Evolutionary conservation across 176 grass and related monocot species (phyloP), one percentile per base, ranked within the genome.

Genomic region (Miscanthus lutarioriparius): DNA sequence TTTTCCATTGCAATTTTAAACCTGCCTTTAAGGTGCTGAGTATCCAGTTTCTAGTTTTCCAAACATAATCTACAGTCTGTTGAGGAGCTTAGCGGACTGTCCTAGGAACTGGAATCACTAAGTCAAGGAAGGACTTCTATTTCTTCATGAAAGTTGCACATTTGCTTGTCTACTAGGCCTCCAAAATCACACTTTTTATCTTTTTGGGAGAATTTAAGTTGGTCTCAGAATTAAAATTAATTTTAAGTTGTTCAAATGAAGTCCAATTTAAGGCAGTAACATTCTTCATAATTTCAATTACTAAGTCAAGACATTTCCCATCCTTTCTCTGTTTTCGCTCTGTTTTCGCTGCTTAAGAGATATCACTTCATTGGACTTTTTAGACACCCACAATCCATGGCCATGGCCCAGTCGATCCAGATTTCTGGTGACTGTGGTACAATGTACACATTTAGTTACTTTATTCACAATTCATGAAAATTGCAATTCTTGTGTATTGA

Each of bases 1-100:
- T 83, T 39, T 83, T 41, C 23, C 49, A 45, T 51, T 89, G 48
- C 86, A 76, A 76, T 76, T 87, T 62, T 27, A 70, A 76, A 26
- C 23, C 36, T 82, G 39, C 12, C 32, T 8, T 79, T 49, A 58
- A 19, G 23, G 37, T 70, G 36, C 53, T 69, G 70, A 23, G 69
- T 82, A 56, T 78, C n/a, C 82, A 79, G 5, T 56, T 72, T 84
- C 35, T 67, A 68, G 38, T 80, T 89, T 80, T 59, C 14, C 36
- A 27, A 28, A 47, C 75, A 58, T 25, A 79, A 58, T 75, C 17
- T 63, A 49, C 69, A 67, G 8, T 70, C n/a, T 67, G 10, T 47
- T 22, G 33, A 84, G 35, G 44, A 27, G 22, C 54, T 40, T 87
- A 67, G 17, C 6, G 26, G 72, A 38, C 56, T 82, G 15, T 9